Base-by-base conservation (phyloP, 495 filamentous ascomycete species). In the Penicillium subrubescens region DNA sequence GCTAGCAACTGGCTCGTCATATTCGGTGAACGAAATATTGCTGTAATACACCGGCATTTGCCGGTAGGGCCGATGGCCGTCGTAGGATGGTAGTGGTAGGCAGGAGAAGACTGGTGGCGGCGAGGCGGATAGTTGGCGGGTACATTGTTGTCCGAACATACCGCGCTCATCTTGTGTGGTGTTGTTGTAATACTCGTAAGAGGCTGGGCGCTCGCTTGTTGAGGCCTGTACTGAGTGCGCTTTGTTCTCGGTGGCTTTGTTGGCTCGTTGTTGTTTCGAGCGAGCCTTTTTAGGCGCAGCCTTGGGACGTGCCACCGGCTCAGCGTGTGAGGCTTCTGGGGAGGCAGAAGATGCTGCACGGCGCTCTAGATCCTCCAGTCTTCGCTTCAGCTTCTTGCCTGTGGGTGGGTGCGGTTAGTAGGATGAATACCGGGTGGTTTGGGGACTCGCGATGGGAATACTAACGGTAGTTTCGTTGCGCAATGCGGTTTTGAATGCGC, bases 351-450 rank as follows among this genome's bases (percentile, higher is more conserved):
- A 93, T 25, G 91, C 92, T 31, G 95, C 95, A 66, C 94, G 86
- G 68, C 93, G 87, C 83, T 99, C 95, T 59, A 99, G 88, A 68
- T 99, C 95, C 79, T 99, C 94, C 73, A 99, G 84, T 71, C 94
- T 88, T 77, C 91, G 92, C 91, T 99, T 99, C 61, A 99, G 87
- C 87, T 97, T 99, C 85, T 97, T 97, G 84, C 94, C 94, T 98
- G 74, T 61, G 7, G 31, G 74, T 61, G 7, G 31, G 59, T 39
- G 7, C 25, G 23, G 51, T 34, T 29, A 54, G 6, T 31, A 31
- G 50, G 6, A 17, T 14, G 3, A 29, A 34, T 5, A 4, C 8
- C 1, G 56, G n/a, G 15, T 33, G n/a, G n/a, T 19, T 25, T 2
- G 33, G 31, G 14, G 6, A n/a, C 8, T 48, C 0, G 44, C 44